Percentiles rank a stretch among this genome's conserved stretches.
These are phyloP conservation scores for Prunus mume DNA, from an alignment of 306 rosid genomes.

Conservation along the genomic window DNA sequence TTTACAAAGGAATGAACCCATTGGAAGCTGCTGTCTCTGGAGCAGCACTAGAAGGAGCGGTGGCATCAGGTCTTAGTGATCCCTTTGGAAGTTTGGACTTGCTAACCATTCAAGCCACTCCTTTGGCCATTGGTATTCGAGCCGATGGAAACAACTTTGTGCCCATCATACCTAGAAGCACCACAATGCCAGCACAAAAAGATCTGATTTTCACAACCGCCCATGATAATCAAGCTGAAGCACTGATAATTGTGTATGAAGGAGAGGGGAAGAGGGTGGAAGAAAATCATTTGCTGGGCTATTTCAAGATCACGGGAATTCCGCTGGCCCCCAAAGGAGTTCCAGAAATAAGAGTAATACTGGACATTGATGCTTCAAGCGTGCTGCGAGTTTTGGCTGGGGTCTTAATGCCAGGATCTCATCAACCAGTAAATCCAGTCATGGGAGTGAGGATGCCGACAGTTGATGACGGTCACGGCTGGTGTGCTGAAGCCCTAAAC, in stretches of 20 bases:
- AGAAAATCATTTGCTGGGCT: conserved; percentile 75
- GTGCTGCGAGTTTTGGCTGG: conserved; percentile 63
- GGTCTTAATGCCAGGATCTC: conserved; percentile 57
- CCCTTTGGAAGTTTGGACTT: conserved; percentile 80
- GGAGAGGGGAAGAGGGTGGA: conserved; percentile 59
- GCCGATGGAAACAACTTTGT: conserved; percentile 63
- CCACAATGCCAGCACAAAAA: conserved; percentile 72
- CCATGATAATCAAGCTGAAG: conserved; percentile 73
- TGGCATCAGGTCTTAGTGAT: conserved; percentile 72
- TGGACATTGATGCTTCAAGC: conserved; percentile 76
- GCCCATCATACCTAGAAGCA: conserved; percentile 67
- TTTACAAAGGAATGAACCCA: conserved; percentile 62
- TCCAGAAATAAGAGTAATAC: conserved; percentile 67
- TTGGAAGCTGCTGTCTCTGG: conserved; percentile 83
- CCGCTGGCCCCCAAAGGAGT: conserved; percentile 66
- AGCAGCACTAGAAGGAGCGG: conserved; percentile 86
- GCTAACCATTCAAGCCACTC: conserved; percentile 72
- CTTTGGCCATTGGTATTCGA: conserved; percentile 75
- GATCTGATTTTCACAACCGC: conserved; percentile 66
- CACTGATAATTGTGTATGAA: conserved; percentile 70
- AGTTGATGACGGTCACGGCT: conserved; percentile 80
- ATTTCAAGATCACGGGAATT: conserved; percentile 72
- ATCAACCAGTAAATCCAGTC: conserved; percentile 46
- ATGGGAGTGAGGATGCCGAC: conserved; percentile 91
- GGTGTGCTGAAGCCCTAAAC: conserved; percentile 77